These are phyloP conservation scores for Fusarium siculi DNA, from an alignment of 2,329 filamentous ascomycete genomes.

Conservation along the genomic window DNA sequence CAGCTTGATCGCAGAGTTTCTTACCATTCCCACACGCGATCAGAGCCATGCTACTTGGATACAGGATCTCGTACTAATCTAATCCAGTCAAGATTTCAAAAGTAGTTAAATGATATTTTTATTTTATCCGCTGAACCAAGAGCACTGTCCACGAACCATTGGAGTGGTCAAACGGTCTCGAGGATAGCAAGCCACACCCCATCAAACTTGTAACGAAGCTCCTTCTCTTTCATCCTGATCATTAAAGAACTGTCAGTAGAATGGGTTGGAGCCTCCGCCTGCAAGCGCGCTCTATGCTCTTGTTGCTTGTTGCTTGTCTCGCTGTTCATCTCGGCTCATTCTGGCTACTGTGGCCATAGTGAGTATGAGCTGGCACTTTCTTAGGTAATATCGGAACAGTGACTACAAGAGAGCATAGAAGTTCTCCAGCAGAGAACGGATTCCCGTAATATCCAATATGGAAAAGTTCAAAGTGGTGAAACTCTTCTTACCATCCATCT, in stretches of 20 bases:
- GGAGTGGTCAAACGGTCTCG: fast-evolving
- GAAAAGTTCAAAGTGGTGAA: no score
- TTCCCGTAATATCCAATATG: no score
- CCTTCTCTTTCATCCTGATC: fast-evolving
- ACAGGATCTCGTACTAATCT: no score
- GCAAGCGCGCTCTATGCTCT: neutral
- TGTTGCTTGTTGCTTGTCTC: neutral
- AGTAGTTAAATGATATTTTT: no score
- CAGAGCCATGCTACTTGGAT: neutral
- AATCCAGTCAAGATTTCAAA: no score
- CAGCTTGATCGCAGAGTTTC: neutral
- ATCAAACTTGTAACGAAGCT: neutral
- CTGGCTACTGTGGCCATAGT: neutral
- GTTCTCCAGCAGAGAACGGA: no score
- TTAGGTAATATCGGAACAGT: neutral
- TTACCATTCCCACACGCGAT: neutral
- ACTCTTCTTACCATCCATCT: no score
- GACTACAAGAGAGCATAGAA: no score
- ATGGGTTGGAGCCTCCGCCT: fast-evolving
- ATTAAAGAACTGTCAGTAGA: fast-evolving
- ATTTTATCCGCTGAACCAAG: no score
- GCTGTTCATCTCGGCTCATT: fast-evolving
- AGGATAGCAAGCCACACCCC: neutral
- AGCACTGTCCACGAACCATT: fast-evolving
- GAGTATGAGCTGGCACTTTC: neutral